A percentile compares a stretch with the other conserved stretches of the same genome.
Conservation (phyloP, 805 yeast species). For the Lipomyces sp. region DNA sequence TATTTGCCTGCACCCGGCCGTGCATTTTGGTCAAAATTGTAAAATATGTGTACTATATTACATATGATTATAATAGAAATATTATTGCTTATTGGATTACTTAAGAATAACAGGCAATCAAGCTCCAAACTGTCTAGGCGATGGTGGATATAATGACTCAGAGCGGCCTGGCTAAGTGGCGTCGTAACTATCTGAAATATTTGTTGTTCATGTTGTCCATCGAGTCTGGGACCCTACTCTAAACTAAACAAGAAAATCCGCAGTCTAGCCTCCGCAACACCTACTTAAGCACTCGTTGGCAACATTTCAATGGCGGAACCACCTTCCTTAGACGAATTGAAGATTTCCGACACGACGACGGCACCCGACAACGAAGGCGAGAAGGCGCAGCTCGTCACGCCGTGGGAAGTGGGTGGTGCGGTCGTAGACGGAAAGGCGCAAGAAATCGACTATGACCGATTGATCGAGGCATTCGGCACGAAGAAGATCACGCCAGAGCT, state of each 20-base stretch:
- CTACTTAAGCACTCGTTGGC: not conserved
- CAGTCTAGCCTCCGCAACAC: not conserved
- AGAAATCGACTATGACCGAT: constrained; percentile 88
- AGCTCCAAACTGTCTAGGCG: no score
- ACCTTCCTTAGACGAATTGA: constrained; percentile 18
- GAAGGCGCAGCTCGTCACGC: constrained; percentile 71
- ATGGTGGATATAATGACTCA: not conserved
- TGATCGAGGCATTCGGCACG: constrained; percentile 88
- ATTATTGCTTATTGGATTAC: not conserved
- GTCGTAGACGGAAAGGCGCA: constrained; percentile 93
- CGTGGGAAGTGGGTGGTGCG: constrained; percentile 99
- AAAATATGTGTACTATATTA: not conserved
- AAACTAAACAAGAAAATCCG: not conserved
- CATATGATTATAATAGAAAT: not conserved
- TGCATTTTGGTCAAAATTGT: not conserved
- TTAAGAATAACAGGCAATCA: not conserved
- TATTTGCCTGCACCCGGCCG: no score
- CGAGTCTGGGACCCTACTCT: not conserved
- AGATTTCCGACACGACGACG: constrained; percentile 12
- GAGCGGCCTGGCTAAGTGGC: no score
- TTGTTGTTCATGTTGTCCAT: no score
- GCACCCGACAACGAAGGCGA: constrained; percentile 1
- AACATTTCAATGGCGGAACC: constrained; percentile 21
- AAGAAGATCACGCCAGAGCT: constrained; percentile 70
- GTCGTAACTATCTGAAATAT: no score